These are phyloP conservation scores for Monosporozyma aerobia DNA, from an alignment of 805 yeast genomes.

Conservation along the genomic window DNA sequence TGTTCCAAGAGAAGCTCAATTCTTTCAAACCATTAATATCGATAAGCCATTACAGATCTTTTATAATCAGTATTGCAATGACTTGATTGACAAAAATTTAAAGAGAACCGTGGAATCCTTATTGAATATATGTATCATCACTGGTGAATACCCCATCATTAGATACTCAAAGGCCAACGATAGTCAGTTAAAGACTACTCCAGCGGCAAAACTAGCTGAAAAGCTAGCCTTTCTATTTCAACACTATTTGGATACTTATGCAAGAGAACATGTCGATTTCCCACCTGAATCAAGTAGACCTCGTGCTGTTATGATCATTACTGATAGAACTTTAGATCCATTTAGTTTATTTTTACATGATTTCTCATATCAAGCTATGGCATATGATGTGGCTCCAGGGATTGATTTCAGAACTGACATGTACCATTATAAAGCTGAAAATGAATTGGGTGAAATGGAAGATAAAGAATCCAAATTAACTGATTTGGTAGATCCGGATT, in stretches of 20 bases:
- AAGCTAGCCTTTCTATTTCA: conserved; percentile 70
- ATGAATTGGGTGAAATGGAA: conserved; percentile 40
- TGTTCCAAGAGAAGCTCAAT: conserved; percentile 59
- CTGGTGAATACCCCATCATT: conserved; percentile 84
- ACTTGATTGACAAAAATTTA: conserved; percentile 51
- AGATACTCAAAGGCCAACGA: conserved; percentile 55
- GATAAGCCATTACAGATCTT: conserved; percentile 60
- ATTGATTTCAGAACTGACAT: conserved; percentile 34
- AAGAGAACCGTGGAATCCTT: conserved; percentile 52
- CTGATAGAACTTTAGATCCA: conserved; percentile 78
- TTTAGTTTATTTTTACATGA: conserved; percentile 82
- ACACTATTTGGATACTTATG: conserved; percentile 60
- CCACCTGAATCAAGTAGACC: conserved; percentile 51
- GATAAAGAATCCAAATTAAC: conserved; percentile 41
- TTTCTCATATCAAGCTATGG: conserved; percentile 86
- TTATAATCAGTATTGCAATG: conserved; percentile 56
- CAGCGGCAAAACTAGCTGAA: conserved; percentile 53
- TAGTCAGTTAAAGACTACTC: conserved; percentile 37
- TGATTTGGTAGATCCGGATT: conserved; percentile 52
- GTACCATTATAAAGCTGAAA: conserved; percentile 49
- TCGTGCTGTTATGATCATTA: conserved; percentile 61
- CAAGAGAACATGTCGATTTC: conserved; percentile 56
- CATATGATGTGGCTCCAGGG: conserved; percentile 57
- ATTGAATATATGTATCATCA: conserved; percentile 60
- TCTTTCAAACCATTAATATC: conserved; percentile 55